Conservation (phyloP, 164 flowering plant species). For the Taxillus chinensis region DNA sequence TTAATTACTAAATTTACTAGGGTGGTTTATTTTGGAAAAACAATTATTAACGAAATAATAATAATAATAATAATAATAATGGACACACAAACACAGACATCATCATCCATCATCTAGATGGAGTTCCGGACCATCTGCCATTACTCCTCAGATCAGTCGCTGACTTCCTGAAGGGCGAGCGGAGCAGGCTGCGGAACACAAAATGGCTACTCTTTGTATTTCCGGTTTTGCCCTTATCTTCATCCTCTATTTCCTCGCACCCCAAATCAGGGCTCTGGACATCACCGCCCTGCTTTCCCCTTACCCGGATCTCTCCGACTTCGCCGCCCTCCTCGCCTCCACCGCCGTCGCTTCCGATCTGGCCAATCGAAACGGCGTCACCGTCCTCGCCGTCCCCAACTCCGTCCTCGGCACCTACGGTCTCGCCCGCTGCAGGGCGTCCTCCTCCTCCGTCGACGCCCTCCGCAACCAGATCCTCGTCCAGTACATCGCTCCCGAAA, state of each 20-base stretch:
- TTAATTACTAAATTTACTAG: too few relatives aligned
- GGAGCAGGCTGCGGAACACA: not conserved
- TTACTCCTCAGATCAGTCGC: too few relatives aligned
- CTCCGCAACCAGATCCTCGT: slow-evolving; percentile 85
- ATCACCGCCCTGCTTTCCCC: slow-evolving; percentile 52
- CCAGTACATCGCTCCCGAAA: slow-evolving; percentile 51
- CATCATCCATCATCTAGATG: too few relatives aligned
- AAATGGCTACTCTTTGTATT: slow-evolving; percentile 13
- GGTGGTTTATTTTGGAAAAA: too few relatives aligned
- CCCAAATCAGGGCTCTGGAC: slow-evolving; percentile 27
- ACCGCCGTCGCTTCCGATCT: slow-evolving; percentile 53
- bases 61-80: too few relatives aligned
- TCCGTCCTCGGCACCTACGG: slow-evolving; percentile 18
- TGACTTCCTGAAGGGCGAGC: too few relatives aligned
- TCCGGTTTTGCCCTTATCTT: slow-evolving; percentile 40
- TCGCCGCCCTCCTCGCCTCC: slow-evolving; percentile 51
- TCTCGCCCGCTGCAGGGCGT: slow-evolving; percentile 8
- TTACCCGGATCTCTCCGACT: slow-evolving; percentile 66
- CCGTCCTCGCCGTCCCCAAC: slow-evolving; percentile 89
- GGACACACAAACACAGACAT: too few relatives aligned
- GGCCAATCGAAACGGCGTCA: slow-evolving; percentile 46
- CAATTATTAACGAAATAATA: too few relatives aligned
- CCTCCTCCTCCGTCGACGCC: slow-evolving; percentile 54
- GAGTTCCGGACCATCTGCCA: too few relatives aligned
- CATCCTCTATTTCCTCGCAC: slow-evolving; percentile 22